Evolutionary conservation across 768 basidiomycete species (phyloP).

Genomic region (Trametes cinnabarina): DNA sequence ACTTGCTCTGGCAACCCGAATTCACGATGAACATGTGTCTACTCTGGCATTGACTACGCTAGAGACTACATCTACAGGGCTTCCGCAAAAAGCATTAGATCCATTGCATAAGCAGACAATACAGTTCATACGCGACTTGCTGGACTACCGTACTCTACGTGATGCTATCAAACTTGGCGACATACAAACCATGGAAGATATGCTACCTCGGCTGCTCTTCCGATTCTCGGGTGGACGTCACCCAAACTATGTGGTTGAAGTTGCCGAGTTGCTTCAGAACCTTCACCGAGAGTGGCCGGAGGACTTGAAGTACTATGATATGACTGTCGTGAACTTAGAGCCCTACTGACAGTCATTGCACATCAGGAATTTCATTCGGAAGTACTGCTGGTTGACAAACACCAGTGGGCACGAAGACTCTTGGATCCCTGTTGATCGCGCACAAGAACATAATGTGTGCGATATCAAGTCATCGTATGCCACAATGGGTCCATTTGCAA

Average conservation of each 20-base stretch:
- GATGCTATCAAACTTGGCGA: conserved; percentile 36
- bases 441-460: conserved; percentile 38
- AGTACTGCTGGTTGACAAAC: conserved; percentile 19
- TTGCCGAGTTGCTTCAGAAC: conserved; percentile 29
- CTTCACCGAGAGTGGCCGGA: conserved; percentile 30
- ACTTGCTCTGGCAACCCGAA: too few relatives aligned
- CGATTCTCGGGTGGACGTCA: conserved; percentile 28
- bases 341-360: too few relatives aligned
- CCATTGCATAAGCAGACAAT: too few relatives aligned
- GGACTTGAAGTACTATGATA: conserved; percentile 23
- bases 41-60: too few relatives aligned
- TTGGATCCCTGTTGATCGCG: conserved; percentile 31
- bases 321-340: too few relatives aligned
- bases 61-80: too few relatives aligned
- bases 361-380: neutral
- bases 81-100: too few relatives aligned
- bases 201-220: conserved; percentile 26
- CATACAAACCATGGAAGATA: conserved; percentile 25
- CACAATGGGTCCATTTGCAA: conserved; percentile 3
- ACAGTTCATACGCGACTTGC: too few relatives aligned
- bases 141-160: conserved; percentile 37
- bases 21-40: too few relatives aligned
- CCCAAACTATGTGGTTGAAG: conserved; percentile 28
- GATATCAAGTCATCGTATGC: conserved; percentile 33
- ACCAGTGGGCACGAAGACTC: conserved; percentile 22